Evolutionary conservation across 2,329 filamentous ascomycete genomes (phyloP).

Genomic region (Ophiocordyceps camponoti-floridani): DNA sequence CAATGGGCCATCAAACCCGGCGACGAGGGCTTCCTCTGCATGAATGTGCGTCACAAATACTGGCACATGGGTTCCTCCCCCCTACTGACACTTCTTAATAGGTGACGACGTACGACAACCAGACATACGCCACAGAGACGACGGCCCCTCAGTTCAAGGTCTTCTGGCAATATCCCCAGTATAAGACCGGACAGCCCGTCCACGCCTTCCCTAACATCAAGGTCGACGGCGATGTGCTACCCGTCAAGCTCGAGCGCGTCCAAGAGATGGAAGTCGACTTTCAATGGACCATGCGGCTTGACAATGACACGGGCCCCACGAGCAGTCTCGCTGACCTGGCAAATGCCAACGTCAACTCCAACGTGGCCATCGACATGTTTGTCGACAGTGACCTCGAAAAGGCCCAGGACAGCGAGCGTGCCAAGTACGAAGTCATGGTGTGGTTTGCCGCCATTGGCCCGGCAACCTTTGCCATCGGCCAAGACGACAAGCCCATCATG

Average conservation of each 20-base stretch:
- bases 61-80: neutral
- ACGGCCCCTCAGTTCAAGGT: conserved; percentile 30
- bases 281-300: conserved; percentile 29
- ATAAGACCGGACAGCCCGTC: conserved; percentile 18
- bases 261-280: conserved; percentile 23
- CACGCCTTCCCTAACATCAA: conserved; percentile 37
- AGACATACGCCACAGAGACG: conserved; percentile 25
- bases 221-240: conserved; percentile 24
- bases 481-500: conserved; percentile 10
- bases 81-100: conserved; percentile 6
- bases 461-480: conserved; percentile 29
- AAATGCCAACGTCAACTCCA: conserved; percentile 25
- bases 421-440: conserved; percentile 37
- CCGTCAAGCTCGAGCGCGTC: conserved; percentile 20
- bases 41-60: conserved; percentile 26
- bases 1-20: conserved; percentile 29
- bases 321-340: conserved; percentile 16
- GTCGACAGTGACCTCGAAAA: conserved; percentile 24
- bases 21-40: conserved; percentile 23
- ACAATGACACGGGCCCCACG: conserved; percentile 15
- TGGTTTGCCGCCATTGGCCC: conserved; percentile 31
- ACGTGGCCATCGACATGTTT: conserved; percentile 43
- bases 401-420: conserved; percentile 20
- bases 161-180: conserved; percentile 33
- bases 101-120: conserved; percentile 31